Conservation (phyloP, 495 filamentous ascomycete genomes). For the Xylaria longipes region DNA sequence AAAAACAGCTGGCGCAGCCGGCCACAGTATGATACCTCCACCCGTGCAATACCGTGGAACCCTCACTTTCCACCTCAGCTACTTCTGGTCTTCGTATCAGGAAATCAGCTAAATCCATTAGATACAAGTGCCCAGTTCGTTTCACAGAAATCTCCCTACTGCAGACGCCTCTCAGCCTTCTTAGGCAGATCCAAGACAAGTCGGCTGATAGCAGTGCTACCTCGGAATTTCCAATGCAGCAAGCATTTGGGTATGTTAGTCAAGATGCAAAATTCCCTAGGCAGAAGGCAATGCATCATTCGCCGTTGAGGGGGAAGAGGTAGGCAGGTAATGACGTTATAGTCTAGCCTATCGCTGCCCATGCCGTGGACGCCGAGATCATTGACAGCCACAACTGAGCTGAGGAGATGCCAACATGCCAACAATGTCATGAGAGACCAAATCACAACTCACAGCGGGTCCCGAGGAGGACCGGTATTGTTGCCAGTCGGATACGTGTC, state of each 20-base stretch:
- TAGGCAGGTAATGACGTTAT: neutral
- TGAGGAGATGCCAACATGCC: neutral
- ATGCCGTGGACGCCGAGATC: neutral
- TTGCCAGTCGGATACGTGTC: neutral
- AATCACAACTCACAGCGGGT: neutral
- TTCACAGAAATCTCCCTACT: neutral
- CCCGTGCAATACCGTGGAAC: too few relatives aligned
- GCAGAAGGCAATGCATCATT: neutral
- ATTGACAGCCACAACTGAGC: neutral
- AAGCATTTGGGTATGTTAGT: neutral
- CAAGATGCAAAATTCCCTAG: neutral
- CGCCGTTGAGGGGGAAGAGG: neutral
- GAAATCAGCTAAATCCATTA: neutral
- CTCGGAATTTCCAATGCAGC: neutral
- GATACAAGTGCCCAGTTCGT: neutral
- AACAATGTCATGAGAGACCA: neutral
- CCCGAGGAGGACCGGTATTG: neutral
- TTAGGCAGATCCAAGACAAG: neutral
- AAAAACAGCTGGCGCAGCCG: neutral
- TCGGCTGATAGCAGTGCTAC: neutral
- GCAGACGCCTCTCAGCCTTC: neutral
- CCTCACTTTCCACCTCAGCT: too few relatives aligned
- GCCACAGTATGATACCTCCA: too few relatives aligned
- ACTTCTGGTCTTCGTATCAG: neutral
- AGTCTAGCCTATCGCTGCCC: neutral